A percentile compares a stretch with the other conserved stretches of the same genome.
phyloP scores from a whole-genome alignment of 2,329 filamentous ascomycete genomes.

The Beauveria sp. region DNA sequence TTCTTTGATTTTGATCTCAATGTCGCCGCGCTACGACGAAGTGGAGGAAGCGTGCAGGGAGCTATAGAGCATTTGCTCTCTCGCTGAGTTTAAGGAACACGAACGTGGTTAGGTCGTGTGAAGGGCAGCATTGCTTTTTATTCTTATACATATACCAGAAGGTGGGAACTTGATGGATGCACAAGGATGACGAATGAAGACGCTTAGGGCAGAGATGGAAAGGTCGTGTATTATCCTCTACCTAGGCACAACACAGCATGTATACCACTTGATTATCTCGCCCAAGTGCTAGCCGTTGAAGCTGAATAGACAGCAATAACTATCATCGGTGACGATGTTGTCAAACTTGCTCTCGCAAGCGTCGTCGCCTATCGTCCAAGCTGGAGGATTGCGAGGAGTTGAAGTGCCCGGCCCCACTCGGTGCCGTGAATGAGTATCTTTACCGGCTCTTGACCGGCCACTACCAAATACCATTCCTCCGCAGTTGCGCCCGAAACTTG shows the following conservation, averaged over 20 bases:
- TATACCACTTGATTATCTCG: constrained; percentile 6
- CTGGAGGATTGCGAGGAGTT: neutral
- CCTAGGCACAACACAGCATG: constrained; percentile 9
- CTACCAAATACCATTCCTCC: neutral
- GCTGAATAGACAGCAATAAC: neutral
- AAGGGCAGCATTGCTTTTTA: neutral
- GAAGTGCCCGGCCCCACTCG: neutral
- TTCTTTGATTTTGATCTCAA: constrained; percentile 97
- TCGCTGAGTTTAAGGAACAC: neutral
- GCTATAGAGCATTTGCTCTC: constrained; percentile 67
- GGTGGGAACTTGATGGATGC: neutral
- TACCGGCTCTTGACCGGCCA: too few relatives aligned
- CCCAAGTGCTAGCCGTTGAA: neutral
- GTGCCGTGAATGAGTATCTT: neutral
- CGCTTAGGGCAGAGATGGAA: neutral
- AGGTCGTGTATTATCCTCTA: constrained; percentile 6
- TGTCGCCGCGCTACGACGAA: constrained; percentile 75
- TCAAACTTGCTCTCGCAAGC: too few relatives aligned
- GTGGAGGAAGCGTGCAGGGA: constrained; percentile 89
- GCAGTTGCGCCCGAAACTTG: neutral
- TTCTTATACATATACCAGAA: constrained; percentile 10
- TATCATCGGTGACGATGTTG: neutral
- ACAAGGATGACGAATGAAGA: neutral
- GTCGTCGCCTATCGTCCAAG: neutral
- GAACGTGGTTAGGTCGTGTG: neutral